phyloP scores from a whole-genome alignment of 768 basidiomycete species.

The Pulveroboletus sp. region DNA sequence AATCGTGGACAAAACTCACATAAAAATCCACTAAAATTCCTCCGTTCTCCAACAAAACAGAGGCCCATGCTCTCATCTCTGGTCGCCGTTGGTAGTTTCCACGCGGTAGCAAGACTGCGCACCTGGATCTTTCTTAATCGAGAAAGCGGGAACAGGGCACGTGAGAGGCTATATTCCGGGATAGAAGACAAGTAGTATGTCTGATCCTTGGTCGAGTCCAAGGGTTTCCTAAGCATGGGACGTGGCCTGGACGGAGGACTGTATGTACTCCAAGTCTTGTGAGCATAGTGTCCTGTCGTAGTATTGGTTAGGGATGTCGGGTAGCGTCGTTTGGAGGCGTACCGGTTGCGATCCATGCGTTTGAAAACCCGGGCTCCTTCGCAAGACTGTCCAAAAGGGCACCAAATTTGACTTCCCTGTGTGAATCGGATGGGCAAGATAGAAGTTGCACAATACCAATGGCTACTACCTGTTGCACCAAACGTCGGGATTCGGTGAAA shows the following conservation, averaged over 20 bases:
- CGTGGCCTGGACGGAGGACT: conserved; percentile 24
- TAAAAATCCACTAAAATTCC: conserved; percentile 67
- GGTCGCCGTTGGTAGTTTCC: conserved; percentile 64
- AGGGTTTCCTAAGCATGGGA: conserved; percentile 49
- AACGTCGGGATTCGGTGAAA: conserved; percentile 91
- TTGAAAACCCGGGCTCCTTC: conserved; percentile 23
- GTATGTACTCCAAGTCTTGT: conserved; percentile 47
- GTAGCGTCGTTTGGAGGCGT: neutral
- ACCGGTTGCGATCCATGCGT: conserved; percentile 82
- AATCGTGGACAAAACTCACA: conserved; percentile 39
- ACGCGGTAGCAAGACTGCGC: conserved; percentile 59
- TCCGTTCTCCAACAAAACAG: conserved; percentile 87
- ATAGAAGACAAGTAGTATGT: conserved; percentile 87
- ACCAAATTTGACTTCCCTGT: conserved; percentile 88
- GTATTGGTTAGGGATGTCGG: neutral
- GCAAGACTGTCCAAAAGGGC: conserved; percentile 67
- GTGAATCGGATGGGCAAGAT: neutral
- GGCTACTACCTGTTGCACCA: conserved; percentile 73
- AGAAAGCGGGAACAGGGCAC: conserved; percentile 79
- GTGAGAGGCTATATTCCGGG: conserved; percentile 54
- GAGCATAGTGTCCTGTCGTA: conserved; percentile 77
- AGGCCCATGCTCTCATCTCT: conserved; percentile 89
- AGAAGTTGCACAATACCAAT: too few relatives aligned
- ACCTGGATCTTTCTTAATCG: conserved; percentile 65
- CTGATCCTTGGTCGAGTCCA: conserved; percentile 77